Evolutionary conservation across 1,284 basidiomycete genomes (phyloP).

Genomic region (Vanrija pseudolonga): DNA sequence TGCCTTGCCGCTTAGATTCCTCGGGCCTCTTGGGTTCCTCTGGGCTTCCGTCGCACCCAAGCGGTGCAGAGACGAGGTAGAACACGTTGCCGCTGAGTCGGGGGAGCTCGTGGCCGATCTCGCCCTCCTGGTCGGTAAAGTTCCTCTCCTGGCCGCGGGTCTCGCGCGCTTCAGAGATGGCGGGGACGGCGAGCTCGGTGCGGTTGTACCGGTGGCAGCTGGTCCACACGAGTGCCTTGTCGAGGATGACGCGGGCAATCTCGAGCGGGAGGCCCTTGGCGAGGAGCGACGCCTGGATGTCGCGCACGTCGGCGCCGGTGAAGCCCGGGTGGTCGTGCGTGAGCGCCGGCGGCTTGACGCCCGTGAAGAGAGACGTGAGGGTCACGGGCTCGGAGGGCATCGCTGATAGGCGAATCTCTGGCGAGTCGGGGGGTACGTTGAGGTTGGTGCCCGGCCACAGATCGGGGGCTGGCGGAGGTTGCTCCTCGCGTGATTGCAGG

Average conservation of each 20-base stretch:
- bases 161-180: slow-evolving; percentile 14
- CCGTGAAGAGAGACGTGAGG: no score
- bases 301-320: slow-evolving; percentile 8
- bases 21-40: neutral
- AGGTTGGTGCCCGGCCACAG: no score
- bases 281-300: slow-evolving; percentile 11
- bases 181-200: slow-evolving; percentile 21
- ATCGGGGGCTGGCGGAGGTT: no score
- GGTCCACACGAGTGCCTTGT: slow-evolving; percentile 26
- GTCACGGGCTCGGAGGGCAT: no score
- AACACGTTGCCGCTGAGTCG: slow-evolving; percentile 23
- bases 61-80: slow-evolving; percentile 27
- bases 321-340: slow-evolving; percentile 17
- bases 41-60: slow-evolving; percentile 24
- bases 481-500: no score
- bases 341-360: neutral
- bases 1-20: no score
- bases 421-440: no score
- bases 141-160: slow-evolving; percentile 10
- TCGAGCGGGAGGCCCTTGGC: slow-evolving; percentile 25
- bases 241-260: slow-evolving; percentile 27
- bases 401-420: no score
- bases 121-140: slow-evolving; percentile 26
- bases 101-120: slow-evolving; percentile 1
- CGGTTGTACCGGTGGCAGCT: slow-evolving; percentile 18